Base-by-base conservation (phyloP, 768 basidiomycete genomes). In the Boletus rubescentipes region DNA sequence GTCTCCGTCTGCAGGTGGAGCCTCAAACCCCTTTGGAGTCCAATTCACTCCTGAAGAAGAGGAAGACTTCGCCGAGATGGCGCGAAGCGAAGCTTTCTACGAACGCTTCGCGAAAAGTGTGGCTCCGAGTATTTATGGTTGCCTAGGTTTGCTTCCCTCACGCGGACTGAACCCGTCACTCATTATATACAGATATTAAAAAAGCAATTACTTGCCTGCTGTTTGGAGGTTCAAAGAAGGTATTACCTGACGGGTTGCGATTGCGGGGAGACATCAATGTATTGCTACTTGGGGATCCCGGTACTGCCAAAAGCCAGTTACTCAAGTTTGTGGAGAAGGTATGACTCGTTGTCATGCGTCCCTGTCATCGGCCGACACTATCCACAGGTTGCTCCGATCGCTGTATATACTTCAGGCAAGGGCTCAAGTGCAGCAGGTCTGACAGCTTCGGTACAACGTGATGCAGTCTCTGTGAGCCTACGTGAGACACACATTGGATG, bases 291-390 rank as follows among this genome's bases (percentile, higher is more conserved):
- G 97, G 97, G 70, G 97, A 99, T 69, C 97, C 97, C 9, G 97
- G 97, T 73, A 98, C 97, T 14, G 97, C 97, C 20, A 99, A 99
- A 72, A 92, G 89, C 75, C 97, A 99, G 65, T 76, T 99, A 62
- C 84, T 99, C 57, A 99, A 99, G 66, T 99, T 99, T 61, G 97
- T 98, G 12, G 97, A 99, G 70, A 99, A 98, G 76, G 86, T 88
- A 39, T 29, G 63, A 35, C 9, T 32, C 14, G 11, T 49, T 38
- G 26, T 42, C 30, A 34, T 39, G 42, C 46, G 7, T 15, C 9
- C 29, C 35, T 5, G 21, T 10, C 47, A 44, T 44, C 52, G 18
- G 10, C 34, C 45, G 18, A 58, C 15, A 41, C 58, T 34, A 49
- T 29, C 46, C 42, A 8, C 52, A 93, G 90, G 95, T 98, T 43